Percentiles rank a stretch among this genome's conserved stretches.
These are phyloP conservation scores for Fagus crenata DNA, from an alignment of 306 rosid species.

Conservation along the genomic window DNA sequence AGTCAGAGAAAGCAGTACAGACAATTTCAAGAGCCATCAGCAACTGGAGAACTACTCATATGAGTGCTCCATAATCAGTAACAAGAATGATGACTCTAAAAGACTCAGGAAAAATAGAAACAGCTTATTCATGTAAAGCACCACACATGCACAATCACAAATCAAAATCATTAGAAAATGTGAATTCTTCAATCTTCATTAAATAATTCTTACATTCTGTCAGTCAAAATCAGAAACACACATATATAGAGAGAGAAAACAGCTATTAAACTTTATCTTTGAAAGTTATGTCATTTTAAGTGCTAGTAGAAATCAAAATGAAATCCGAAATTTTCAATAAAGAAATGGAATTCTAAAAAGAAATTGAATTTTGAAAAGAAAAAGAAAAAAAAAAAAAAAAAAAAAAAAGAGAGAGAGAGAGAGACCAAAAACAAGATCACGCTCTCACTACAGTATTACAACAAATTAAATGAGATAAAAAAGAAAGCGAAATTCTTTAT, in stretches of 20 bases:
- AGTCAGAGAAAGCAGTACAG: neutral
- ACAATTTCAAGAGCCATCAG: neutral
- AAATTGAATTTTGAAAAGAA: neutral
- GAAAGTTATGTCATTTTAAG: too few relatives aligned
- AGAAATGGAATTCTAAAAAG: neutral
- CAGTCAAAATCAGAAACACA: too few relatives aligned
- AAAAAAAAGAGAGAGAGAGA: neutral
- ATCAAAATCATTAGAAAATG: too few relatives aligned
- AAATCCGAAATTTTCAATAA: neutral
- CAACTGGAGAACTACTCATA: neutral
- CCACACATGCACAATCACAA: constrained; percentile 8
- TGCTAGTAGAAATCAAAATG: too few relatives aligned
- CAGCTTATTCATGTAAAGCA: constrained; percentile 4
- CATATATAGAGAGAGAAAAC: too few relatives aligned
- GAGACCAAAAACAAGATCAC: neutral
- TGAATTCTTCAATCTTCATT: too few relatives aligned
- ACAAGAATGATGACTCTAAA: neutral
- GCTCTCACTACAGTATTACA: neutral
- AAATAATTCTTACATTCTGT: too few relatives aligned
- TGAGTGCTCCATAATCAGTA: neutral
- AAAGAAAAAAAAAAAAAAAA: neutral
- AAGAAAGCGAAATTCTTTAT: constrained; percentile 11
- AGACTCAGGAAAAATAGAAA: neutral
- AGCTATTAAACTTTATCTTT: too few relatives aligned
- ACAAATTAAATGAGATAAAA: neutral